Base-by-base conservation (phyloP, 163 green algal genomes). In the Trebouxiophyceae sp. region DNA sequence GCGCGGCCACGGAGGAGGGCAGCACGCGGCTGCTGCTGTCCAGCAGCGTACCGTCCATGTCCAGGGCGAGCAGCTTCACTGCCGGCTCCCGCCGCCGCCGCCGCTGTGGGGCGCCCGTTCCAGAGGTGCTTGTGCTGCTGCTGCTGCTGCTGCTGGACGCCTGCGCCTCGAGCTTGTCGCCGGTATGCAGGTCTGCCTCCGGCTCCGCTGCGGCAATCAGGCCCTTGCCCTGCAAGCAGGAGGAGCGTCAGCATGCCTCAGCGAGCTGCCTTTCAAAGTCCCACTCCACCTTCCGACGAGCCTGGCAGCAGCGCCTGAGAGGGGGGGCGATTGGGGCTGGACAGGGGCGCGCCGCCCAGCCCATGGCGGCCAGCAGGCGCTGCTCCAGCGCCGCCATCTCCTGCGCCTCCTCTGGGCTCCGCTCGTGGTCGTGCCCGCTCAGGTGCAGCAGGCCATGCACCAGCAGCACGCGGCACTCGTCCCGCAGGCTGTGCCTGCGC, bases 31-130 rank as follows among this genome's bases (percentile, higher is more conserved):
- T 87, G 34, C 64, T 59, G 65, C 71, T 84, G 77, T 97, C 83
- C 4, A 99, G 82, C 39, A 98, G 78, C 0, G 93, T 99, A 55
- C 93, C 93, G 54, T 99, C 93, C 84, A 99, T 93, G 78, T 99
- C 93, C 22, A 96, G 72, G 0, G 88, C 84, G 2, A 98, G 70
- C 33, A 95, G 63, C 54, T 70, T 33, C 2, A 73, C 39, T 16
- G 12, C 12, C 39, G 12, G 12, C 39, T 50, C 19, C 19, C 39
- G 12, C 39, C 39, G 39, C 19, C 19, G 12, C 39, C 19, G 39
- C 19, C 39, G 12, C 39, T 50, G 39, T n/a, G 39, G 39, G 12
- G 12, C 39, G 12, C 19, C 19, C 12, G 19, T 50, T 12, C 12
- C 39, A 50, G 39, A 50, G 19, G 19, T 50, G 19, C 39, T 50